These are phyloP conservation scores for Trametes versicolor DNA, from an alignment of 1,284 basidiomycete genomes.

Conservation along the genomic window DNA sequence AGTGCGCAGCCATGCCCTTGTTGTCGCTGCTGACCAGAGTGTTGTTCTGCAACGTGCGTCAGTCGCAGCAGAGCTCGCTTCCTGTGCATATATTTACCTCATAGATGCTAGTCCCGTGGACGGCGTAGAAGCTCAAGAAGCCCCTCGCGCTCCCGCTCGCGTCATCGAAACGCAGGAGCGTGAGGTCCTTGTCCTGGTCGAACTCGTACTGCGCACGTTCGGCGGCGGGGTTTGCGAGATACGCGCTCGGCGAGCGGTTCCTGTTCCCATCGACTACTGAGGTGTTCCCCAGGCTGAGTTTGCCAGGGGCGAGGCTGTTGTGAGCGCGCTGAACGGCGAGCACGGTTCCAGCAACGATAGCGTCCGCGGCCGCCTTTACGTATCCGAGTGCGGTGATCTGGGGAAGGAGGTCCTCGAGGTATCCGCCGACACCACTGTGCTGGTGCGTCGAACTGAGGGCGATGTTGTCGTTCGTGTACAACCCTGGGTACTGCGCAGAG, in stretches of 20 bases:
- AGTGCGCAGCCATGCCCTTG: constrained; percentile 84
- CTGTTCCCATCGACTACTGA: constrained; percentile 74
- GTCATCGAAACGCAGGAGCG: constrained; percentile 72
- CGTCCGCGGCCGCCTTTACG: constrained; percentile 72
- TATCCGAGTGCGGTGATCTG: constrained; percentile 82
- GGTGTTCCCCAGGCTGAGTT: constrained; percentile 72
- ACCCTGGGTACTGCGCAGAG: constrained; percentile 61
- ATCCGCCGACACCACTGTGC: constrained; percentile 85
- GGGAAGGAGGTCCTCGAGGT: constrained; percentile 80
- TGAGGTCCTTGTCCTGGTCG: constrained; percentile 79
- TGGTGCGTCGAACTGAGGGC: constrained; percentile 83
- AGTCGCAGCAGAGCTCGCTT: constrained; percentile 3
- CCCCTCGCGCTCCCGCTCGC: constrained; percentile 64
- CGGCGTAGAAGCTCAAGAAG: constrained; percentile 80
- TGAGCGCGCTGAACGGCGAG: constrained; percentile 77
- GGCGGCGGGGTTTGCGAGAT: constrained; percentile 73
- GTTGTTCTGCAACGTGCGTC: constrained; percentile 63
- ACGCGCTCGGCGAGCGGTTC: constrained; percentile 80
- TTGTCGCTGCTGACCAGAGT: constrained; percentile 81
- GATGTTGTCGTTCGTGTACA: constrained; percentile 78
- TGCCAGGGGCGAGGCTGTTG: constrained; percentile 65
- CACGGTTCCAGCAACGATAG: constrained; percentile 77
- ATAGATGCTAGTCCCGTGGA: constrained; percentile 84
- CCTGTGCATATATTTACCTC: constrained; percentile 52
- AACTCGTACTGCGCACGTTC: constrained; percentile 73